These are phyloP conservation scores for Magnolia changhungtana DNA, from an alignment of 164 flowering plant species.

Conservation along the genomic window DNA sequence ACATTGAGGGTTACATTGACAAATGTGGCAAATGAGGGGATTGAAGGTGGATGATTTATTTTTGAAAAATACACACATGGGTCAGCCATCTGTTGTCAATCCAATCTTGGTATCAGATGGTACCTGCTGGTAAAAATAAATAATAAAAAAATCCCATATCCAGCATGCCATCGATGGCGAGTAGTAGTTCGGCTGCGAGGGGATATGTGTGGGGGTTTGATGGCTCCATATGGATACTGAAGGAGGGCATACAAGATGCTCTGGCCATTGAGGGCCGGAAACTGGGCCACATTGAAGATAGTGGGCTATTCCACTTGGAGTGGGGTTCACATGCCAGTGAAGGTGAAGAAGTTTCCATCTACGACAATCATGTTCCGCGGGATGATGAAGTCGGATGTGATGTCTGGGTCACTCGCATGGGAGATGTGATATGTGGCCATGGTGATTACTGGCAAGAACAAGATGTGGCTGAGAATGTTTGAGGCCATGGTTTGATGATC, in stretches of 20 bases:
- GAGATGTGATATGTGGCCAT: conserved; percentile 3
- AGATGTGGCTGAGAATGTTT: not conserved
- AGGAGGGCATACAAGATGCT: conserved; percentile 28
- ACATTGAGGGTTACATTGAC: too few species aligned
- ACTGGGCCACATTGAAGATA: conserved; percentile 25
- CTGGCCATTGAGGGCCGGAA: conserved; percentile 32
- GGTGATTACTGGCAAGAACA: conserved; percentile 13
- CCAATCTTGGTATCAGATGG: too few species aligned
- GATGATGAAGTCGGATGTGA: conserved; percentile 17
- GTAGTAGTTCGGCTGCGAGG: conserved; percentile 30
- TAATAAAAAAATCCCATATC: too few species aligned
- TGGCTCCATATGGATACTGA: too few species aligned
- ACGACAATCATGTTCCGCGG: conserved; percentile 11
- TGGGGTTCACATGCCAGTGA: conserved; percentile 14
- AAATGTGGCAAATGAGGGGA: too few species aligned
- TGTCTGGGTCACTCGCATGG: conserved; percentile 24
- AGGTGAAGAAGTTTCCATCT: conserved; percentile 28
- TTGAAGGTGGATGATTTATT: too few species aligned
- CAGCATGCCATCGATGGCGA: conserved; percentile 20
- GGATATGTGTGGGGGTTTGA: conserved; percentile 32
- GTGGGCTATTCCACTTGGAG: conserved; percentile 1
- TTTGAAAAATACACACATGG: too few species aligned
- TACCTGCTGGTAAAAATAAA: too few species aligned
- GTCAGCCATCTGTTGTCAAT: too few species aligned
- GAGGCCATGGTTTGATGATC: conserved; percentile 5